phyloP scores from a whole-genome alignment of 2,329 filamentous ascomycete species.

The Fusarium solani-melongenae region DNA sequence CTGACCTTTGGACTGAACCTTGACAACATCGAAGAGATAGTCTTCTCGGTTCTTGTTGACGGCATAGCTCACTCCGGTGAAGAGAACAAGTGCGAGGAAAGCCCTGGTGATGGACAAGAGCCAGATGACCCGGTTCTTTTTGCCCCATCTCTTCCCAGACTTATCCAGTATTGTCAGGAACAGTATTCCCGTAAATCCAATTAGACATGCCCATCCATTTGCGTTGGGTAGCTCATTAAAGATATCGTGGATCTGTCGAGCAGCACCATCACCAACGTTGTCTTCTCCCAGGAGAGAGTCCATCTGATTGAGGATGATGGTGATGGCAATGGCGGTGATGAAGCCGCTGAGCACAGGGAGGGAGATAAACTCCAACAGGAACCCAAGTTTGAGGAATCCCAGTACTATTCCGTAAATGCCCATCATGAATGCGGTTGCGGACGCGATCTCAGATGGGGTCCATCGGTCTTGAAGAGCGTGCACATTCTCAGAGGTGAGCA shows the following conservation, averaged over 20 bases:
- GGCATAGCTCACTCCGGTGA: constrained; percentile 71
- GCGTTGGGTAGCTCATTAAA: constrained; percentile 66
- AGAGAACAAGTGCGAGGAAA: constrained; percentile 69
- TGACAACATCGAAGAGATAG: constrained; percentile 66
- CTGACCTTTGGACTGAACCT: constrained; percentile 67
- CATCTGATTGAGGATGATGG: constrained; percentile 74
- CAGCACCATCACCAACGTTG: constrained; percentile 61
- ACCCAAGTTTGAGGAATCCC: constrained; percentile 71
- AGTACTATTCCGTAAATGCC: constrained; percentile 69
- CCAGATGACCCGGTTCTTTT: constrained; percentile 67
- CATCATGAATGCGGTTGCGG: constrained; percentile 71
- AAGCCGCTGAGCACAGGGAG: constrained; percentile 73
- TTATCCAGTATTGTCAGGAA: constrained; percentile 68
- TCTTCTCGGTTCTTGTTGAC: constrained; percentile 64
- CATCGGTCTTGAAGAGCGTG: constrained; percentile 63
- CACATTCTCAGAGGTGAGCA: constrained; percentile 71
- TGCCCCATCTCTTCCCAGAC: constrained; percentile 68
- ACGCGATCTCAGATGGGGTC: constrained; percentile 65
- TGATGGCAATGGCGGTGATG: constrained; percentile 73
- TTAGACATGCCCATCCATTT: constrained; percentile 67
- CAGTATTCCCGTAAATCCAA: constrained; percentile 68
- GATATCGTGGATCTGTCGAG: constrained; percentile 68
- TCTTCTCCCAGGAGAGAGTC: constrained; percentile 68
- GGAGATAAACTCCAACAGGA: constrained; percentile 74
- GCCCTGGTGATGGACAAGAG: constrained; percentile 70